Percentiles rank a stretch among this genome's conserved stretches.
These are phyloP conservation scores for Erythrophleum fordii DNA, from an alignment of 306 rosid genomes.

Conservation along the genomic window DNA sequence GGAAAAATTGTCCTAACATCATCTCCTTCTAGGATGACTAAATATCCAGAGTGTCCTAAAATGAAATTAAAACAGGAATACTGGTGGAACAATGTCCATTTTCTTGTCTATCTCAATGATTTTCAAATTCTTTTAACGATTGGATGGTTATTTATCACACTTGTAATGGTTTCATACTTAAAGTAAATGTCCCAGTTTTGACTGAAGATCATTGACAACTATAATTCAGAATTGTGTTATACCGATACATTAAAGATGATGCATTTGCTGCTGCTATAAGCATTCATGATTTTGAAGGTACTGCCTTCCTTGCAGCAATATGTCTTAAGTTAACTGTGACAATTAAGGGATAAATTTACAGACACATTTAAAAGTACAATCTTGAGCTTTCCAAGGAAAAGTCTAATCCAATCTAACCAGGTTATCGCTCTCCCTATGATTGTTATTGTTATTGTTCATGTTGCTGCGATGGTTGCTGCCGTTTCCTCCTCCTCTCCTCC, in stretches of 20 bases:
- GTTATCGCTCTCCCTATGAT: slow-evolving; percentile 76
- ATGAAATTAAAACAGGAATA: no score
- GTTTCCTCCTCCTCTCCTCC: slow-evolving; percentile 57
- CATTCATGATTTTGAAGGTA: slow-evolving; percentile 21
- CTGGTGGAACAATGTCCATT: not conserved
- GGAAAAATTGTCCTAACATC: not conserved
- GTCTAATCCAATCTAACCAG: slow-evolving; percentile 52
- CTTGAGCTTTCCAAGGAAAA: slow-evolving; percentile 34
- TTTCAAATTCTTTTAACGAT: not conserved
- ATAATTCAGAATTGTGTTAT: slow-evolving; percentile 36
- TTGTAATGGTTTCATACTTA: no score
- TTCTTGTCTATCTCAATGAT: not conserved
- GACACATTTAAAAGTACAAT: slow-evolving; percentile 40
- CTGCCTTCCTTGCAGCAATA: slow-evolving; percentile 34
- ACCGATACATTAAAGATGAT: slow-evolving; percentile 36
- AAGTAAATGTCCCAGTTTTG: no score
- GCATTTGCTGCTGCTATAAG: slow-evolving; percentile 44
- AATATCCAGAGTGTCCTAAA: not conserved
- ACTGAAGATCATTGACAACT: slow-evolving; percentile 20
- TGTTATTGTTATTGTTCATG: slow-evolving; percentile 46
- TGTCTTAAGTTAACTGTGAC: slow-evolving; percentile 46
- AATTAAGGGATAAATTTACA: slow-evolving; percentile 32
- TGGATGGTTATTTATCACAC: not conserved
- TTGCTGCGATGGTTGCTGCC: slow-evolving; percentile 58
- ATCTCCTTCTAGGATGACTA: not conserved